Conservation (phyloP, 345 rosid species). For the Syzygium oleosum region DNA sequence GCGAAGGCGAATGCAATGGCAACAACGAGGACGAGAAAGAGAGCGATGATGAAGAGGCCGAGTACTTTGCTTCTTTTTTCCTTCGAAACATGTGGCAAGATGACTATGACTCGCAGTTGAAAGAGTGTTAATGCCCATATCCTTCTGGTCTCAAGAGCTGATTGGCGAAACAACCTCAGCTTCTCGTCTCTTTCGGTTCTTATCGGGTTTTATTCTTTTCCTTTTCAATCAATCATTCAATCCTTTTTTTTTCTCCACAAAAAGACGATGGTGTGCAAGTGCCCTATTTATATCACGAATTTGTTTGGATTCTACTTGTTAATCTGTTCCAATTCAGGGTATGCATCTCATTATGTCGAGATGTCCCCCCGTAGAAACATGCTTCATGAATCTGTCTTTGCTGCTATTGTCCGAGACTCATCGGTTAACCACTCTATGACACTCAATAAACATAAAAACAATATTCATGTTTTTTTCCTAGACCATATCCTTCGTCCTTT, state of each 20-base stretch:
- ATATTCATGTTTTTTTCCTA: background rate
- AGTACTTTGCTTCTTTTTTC: background rate
- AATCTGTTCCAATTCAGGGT: background rate
- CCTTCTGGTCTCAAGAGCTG: background rate
- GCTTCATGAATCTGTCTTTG: background rate
- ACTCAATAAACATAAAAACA: background rate
- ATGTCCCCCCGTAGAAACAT: fast-evolving
- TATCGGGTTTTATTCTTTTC: background rate
- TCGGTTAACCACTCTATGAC: background rate
- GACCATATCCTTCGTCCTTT: background rate
- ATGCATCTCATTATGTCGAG: background rate
- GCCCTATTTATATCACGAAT: background rate
- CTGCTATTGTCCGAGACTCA: background rate
- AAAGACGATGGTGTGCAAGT: background rate
- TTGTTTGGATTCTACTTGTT: background rate
- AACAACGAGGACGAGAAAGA: background rate
- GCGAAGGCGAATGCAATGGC: background rate
- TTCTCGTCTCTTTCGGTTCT: background rate
- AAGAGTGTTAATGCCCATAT: background rate
- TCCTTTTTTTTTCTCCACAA: background rate
- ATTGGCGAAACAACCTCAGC: background rate
- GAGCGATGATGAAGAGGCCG: background rate
- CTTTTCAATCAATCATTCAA: background rate
- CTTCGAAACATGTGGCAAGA: background rate
- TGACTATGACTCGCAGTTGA: background rate